Evolutionary conservation across 176 grass and related monocot species (phyloP), one percentile per base, ranked within the genome.

Genomic region (Phragmites australis): DNA sequence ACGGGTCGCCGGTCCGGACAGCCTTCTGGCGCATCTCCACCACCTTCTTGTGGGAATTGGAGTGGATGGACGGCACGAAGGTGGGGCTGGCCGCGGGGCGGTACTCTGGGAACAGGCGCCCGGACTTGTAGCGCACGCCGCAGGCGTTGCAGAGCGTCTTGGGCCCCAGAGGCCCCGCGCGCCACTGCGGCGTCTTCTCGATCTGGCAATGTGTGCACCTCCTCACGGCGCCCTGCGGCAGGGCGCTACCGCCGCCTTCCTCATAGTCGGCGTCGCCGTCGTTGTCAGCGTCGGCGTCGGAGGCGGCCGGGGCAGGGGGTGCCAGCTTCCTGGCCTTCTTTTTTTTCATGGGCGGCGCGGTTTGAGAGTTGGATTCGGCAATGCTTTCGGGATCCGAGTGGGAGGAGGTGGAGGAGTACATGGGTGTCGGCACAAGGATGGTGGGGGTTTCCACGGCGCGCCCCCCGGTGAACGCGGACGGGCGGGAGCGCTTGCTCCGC

Each of bases 71-170:
- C 6, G 96, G 86, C 69, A 99, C 87, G 70, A 99, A 99, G 49
- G 92, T 99, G 61, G 96, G 96, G 88, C 96, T 99, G 46, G 92
- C 92, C 18, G 96, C 96, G 0, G 96, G 96, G 30, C 96, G 96
- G 75, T 99, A 99, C 82, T 99, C 96, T 4, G 96, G 96, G 85
- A 95, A 99, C 37, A 99, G 96, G 37, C 96, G 90, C 27, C 96
- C 96, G 26, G 96, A 94, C 89, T 94, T 98, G 68, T 98, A 98
- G 41, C 96, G 85, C 19, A 98, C 96, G 77, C 96, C 96, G 68
- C 96, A 98, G 41, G 96, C 96, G 25, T 98, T 98, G 90, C 96
- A 98, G 37, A 98, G 96, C 19, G 96, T 95, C 86, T 98, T 98
- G 62, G 96, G 96, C 0, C 96, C 96, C 79, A 91, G 84, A 8